phyloP scores from a whole-genome alignment of 164 flowering plant species.

The Chimonanthus praecox region DNA sequence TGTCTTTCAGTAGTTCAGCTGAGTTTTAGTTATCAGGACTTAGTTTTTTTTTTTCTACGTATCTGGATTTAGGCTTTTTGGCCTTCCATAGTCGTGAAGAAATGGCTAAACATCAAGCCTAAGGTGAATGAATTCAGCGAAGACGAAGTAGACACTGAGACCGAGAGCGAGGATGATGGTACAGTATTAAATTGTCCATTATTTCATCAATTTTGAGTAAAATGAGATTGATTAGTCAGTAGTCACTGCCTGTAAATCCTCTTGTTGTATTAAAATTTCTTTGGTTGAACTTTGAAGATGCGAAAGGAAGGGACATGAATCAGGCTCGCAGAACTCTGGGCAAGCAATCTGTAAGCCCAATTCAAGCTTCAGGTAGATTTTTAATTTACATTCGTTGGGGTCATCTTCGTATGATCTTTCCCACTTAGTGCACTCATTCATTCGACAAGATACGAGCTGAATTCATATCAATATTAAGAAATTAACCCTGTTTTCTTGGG shows the following conservation, averaged over 20 bases:
- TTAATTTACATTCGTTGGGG: not conserved
- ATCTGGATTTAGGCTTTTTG: conserved; percentile 48
- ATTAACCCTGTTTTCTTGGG: not conserved
- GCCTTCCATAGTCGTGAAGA: conserved; percentile 95
- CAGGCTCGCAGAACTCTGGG: conserved; percentile 23
- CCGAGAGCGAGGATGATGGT: conserved; percentile 96
- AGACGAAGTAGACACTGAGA: conserved; percentile 83
- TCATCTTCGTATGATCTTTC: not conserved
- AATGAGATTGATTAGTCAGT: conserved; percentile 1
- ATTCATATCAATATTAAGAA: not conserved
- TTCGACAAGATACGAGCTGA: not conserved
- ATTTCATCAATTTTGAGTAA: too few relatives aligned
- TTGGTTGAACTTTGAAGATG: conserved; percentile 42
- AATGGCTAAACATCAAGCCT: conserved; percentile 93
- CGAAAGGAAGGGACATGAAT: conserved; percentile 29
- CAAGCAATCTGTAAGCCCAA: conserved; percentile 27
- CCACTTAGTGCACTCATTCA: not conserved
- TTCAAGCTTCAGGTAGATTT: conserved; percentile 44
- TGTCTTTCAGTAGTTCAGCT: not conserved
- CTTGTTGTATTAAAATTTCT: conserved; percentile 14
- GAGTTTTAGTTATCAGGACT: not conserved
- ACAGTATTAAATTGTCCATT: conserved; percentile 8
- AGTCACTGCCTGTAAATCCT: conserved; percentile 12
- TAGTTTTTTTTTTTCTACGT: not conserved
- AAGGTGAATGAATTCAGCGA: conserved; percentile 82